Evolutionary conservation across 225 moss, liverwort and hornwort species (phyloP).

Genomic region (Anthoceros angustus): DNA sequence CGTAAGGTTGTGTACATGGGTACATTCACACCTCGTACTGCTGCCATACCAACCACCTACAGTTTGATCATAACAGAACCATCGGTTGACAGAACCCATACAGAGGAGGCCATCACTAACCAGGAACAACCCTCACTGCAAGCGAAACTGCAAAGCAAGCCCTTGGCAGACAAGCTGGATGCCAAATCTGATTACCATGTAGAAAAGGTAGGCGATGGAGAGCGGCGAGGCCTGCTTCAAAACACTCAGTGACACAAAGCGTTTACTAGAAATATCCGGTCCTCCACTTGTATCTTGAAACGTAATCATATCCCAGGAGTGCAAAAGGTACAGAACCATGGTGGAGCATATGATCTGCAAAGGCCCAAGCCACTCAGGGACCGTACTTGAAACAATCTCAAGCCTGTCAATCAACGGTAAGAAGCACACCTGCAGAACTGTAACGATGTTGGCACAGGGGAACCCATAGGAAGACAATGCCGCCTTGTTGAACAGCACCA

Average conservation of each 20-base stretch:
- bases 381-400: neutral
- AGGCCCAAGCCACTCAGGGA: neutral
- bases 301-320: constrained; percentile 49
- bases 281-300: constrained; percentile 46
- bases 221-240: constrained; percentile 67
- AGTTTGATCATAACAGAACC: constrained; percentile 7
- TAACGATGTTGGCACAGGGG: constrained; percentile 90
- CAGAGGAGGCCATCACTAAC: neutral
- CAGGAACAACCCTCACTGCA: too few relatives aligned
- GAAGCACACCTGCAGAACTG: constrained; percentile 62
- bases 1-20: constrained; percentile 98
- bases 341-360: constrained; percentile 88
- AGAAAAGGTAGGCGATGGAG: constrained; percentile 78
- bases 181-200: constrained; percentile 46
- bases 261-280: constrained; percentile 26
- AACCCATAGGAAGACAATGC: constrained; percentile 76
- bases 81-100: neutral
- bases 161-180: neutral
- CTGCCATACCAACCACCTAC: constrained; percentile 96
- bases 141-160: neutral
- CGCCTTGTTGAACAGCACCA: constrained; percentile 99
- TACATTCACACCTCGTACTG: constrained; percentile 94
- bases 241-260: constrained; percentile 52
- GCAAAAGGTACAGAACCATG: constrained; percentile 47
- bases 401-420: neutral